A percentile compares a stretch with the other conserved stretches of the same genome.
phyloP scores from a whole-genome alignment of 2,329 filamentous ascomycete species.

The Colletotrichum sp. region DNA sequence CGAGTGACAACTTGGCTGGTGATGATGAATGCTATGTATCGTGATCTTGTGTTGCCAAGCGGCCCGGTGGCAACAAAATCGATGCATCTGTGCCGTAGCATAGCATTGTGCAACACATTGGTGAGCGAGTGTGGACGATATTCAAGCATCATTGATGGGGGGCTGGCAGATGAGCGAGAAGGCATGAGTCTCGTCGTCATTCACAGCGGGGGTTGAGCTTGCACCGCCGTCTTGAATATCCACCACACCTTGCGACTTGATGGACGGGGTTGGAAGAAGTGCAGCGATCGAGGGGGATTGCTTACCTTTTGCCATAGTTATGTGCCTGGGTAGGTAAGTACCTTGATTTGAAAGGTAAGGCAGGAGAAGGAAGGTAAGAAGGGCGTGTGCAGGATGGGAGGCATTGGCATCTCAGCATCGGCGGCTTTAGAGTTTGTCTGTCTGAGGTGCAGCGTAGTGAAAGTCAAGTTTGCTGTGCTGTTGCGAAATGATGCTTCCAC shows the following conservation, averaged over 20 bases:
- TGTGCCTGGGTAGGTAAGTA: background rate
- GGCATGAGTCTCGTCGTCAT: background rate
- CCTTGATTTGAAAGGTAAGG: background rate
- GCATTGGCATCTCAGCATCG: slow-evolving; percentile 8
- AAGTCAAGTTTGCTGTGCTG: background rate
- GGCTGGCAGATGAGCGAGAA: background rate
- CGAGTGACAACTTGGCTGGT: background rate
- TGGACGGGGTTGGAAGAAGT: background rate
- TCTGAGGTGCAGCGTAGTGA: background rate
- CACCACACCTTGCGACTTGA: background rate
- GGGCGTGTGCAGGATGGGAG: background rate
- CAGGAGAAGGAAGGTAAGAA: background rate
- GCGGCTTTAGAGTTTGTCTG: slow-evolving; percentile 15
- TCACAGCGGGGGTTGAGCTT: background rate
- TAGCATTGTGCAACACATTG: background rate
- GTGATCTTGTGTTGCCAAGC: background rate
- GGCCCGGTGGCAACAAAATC: background rate
- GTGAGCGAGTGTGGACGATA: background rate
- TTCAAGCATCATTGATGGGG: background rate
- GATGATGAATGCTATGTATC: background rate
- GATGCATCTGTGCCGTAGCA: background rate
- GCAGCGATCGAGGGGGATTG: background rate
- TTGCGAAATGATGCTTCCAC: background rate
- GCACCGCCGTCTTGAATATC: background rate
- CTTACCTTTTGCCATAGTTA: background rate